Evolutionary conservation across 2,329 filamentous ascomycete genomes (phyloP).

Genomic region (Capronia epimyces): DNA sequence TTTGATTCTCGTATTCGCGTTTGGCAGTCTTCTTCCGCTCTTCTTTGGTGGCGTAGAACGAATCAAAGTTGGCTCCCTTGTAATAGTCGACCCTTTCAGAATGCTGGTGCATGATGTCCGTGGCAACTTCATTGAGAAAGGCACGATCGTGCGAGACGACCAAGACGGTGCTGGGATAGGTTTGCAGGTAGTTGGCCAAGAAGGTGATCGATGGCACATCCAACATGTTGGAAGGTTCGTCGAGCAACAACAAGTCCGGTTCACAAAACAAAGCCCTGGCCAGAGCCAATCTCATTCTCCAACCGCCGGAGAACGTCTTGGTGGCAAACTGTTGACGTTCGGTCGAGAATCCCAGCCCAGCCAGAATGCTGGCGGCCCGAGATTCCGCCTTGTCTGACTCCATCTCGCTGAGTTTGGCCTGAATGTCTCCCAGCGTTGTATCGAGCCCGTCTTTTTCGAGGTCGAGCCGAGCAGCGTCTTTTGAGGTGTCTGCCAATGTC

Average conservation of each 20-base stretch:
- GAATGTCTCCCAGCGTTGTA: constrained; percentile 82
- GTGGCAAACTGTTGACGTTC: constrained; percentile 90
- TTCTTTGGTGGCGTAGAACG: constrained; percentile 95
- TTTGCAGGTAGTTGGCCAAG: constrained; percentile 89
- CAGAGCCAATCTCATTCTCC: constrained; percentile 95
- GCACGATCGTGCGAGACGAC: constrained; percentile 98
- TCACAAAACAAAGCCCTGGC: constrained; percentile 96
- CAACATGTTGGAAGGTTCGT: constrained; percentile 99
- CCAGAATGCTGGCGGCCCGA: constrained; percentile 88
- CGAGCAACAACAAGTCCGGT: constrained; percentile 87
- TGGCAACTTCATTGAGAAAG: constrained; percentile 98
- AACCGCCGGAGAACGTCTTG: constrained; percentile 98
- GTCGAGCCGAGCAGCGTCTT: constrained; percentile 79
- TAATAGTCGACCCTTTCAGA: constrained; percentile 98
- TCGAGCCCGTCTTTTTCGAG: constrained; percentile 85
- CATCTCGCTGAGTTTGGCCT: constrained; percentile 92
- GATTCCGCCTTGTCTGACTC: constrained; percentile 98
- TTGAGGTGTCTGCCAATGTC: constrained; percentile 82
- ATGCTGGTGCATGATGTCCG: constrained; percentile 97
- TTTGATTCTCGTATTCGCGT: constrained; percentile 97
- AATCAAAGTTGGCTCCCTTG: constrained; percentile 92
- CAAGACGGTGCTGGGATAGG: constrained; percentile 87
- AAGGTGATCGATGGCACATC: constrained; percentile 99
- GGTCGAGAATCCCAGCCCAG: constrained; percentile 90
- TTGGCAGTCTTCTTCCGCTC: constrained; percentile 94